phyloP scores from a whole-genome alignment of 371 early-diverging fungal species.

The Mucor indicus region DNA sequence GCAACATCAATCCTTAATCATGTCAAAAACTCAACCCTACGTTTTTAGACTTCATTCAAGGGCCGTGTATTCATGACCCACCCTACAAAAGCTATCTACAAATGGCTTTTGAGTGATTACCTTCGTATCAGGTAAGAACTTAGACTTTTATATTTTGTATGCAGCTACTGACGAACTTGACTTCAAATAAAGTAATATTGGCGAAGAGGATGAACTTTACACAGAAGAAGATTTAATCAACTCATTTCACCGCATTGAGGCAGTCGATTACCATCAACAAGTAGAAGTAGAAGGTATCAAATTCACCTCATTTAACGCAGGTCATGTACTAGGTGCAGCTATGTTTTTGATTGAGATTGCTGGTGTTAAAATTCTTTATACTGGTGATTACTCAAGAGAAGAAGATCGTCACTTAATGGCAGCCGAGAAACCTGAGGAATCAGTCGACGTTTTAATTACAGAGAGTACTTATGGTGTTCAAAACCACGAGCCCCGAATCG shows the following conservation, averaged over 20 bases:
- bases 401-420: conserved; percentile 99
- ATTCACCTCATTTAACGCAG: conserved; percentile 98
- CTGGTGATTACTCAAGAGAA: conserved; percentile 99
- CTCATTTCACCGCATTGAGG: conserved; percentile 95
- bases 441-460: conserved; percentile 95
- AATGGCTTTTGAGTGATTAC: conserved; percentile 98
- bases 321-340: conserved; percentile 99
- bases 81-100: conserved; percentile 99
- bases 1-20: background rate
- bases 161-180: no score
- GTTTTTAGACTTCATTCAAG: conserved; percentile 85
- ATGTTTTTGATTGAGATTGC: conserved; percentile 99
- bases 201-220: conserved; percentile 92
- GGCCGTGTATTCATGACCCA: conserved; percentile 99
- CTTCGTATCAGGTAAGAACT: conserved; percentile 80
- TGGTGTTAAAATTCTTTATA: conserved; percentile 95
- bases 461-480: conserved; percentile 99
- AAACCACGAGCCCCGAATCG: conserved; percentile 95
- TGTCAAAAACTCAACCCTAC: background rate
- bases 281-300: conserved; percentile 96
- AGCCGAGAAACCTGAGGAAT: conserved; percentile 89
- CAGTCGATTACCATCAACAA: conserved; percentile 98
- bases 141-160: no score
- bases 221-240: conserved; percentile 92
- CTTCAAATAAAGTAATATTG: conserved; percentile 77